Percentiles rank a stretch among this genome's conserved stretches.
Conservation (phyloP, 108 stramenopile species). For the Cylindrotheca closterium region DNA sequence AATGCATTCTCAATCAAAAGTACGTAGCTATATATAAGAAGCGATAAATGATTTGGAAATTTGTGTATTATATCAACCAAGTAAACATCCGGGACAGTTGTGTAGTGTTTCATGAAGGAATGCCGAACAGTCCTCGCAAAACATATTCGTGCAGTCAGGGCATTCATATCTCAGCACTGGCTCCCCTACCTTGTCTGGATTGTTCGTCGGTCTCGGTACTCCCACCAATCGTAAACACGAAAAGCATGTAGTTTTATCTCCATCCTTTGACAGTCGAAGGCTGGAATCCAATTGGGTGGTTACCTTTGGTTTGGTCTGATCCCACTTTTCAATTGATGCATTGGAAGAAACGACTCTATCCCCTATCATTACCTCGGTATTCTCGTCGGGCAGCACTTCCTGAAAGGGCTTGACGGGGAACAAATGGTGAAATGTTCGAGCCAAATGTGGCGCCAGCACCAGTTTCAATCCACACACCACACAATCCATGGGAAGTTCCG, state of each 20-base stretch:
- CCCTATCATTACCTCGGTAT: not conserved
- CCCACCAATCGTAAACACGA: slow-evolving; percentile 52
- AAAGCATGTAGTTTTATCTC: slow-evolving; percentile 50
- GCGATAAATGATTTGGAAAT: too few relatives aligned
- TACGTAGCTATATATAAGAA: not conserved
- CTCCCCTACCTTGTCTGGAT: slow-evolving; percentile 5
- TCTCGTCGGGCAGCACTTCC: slow-evolving; percentile 47
- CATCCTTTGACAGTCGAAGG: slow-evolving; percentile 16
- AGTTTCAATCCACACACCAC: slow-evolving; percentile 88
- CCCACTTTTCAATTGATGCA: not conserved
- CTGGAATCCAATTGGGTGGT: slow-evolving; percentile 9
- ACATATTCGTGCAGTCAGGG: slow-evolving; percentile 77
- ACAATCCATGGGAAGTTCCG: slow-evolving; percentile 82
- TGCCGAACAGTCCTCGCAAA: slow-evolving; percentile 89
- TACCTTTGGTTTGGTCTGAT: not conserved
- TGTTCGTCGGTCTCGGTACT: not conserved
- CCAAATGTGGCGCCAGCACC: slow-evolving; percentile 83
- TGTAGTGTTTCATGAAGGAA: slow-evolving; percentile 90
- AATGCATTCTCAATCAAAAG: slow-evolving; percentile 37
- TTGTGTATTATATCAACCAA: not conserved
- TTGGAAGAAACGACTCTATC: not conserved
- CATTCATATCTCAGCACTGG: slow-evolving; percentile 69
- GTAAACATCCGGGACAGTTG: slow-evolving; percentile 90
- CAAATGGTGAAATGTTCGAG: slow-evolving; percentile 90
- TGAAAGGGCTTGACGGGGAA: slow-evolving; percentile 88